These are phyloP conservation scores for Grosmannia huntii DNA, from an alignment of 2,329 filamentous ascomycete genomes.

Conservation along the genomic window DNA sequence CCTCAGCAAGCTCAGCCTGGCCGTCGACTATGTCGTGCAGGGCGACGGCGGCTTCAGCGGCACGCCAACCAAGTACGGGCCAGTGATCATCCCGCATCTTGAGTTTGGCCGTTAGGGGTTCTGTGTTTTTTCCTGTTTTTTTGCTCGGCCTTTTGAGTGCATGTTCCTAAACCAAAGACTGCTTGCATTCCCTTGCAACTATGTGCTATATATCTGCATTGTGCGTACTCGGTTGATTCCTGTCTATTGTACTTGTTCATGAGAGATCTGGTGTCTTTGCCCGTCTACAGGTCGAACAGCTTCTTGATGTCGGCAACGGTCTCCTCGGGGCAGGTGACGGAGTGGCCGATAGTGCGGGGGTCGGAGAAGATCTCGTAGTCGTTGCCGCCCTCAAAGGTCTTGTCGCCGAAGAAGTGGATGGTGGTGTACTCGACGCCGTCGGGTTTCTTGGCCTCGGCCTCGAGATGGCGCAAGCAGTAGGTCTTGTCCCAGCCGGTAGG, in stretches of 20 bases:
- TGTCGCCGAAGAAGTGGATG: constrained; percentile 98
- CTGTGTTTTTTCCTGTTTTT: neutral
- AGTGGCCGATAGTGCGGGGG: constrained; percentile 69
- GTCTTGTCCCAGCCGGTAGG: constrained; percentile 97
- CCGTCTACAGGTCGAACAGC: constrained; percentile 50
- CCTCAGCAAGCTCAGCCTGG: constrained; percentile 63
- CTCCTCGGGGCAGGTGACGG: constrained; percentile 69
- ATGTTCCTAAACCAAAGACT: neutral
- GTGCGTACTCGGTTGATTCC: neutral
- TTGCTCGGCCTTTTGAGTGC: neutral
- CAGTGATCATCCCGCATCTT: constrained; percentile 82
- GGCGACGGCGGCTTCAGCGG: constrained; percentile 59
- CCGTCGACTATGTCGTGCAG: constrained; percentile 94
- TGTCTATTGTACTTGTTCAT: neutral
- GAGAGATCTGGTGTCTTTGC: neutral
- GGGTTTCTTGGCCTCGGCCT: constrained; percentile 59
- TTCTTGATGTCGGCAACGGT: constrained; percentile 70
- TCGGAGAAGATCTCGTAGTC: constrained; percentile 91
- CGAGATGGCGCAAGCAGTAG: constrained; percentile 82
- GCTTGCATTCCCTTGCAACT: neutral
- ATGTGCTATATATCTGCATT: constrained; percentile 1
- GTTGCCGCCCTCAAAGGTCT: constrained; percentile 81
- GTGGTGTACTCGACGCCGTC: constrained; percentile 68
- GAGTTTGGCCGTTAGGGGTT: constrained; percentile 51
- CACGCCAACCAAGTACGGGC: constrained; percentile 86